Conservation (phyloP, 768 basidiomycete species). For the Tephrocybe rancida region DNA sequence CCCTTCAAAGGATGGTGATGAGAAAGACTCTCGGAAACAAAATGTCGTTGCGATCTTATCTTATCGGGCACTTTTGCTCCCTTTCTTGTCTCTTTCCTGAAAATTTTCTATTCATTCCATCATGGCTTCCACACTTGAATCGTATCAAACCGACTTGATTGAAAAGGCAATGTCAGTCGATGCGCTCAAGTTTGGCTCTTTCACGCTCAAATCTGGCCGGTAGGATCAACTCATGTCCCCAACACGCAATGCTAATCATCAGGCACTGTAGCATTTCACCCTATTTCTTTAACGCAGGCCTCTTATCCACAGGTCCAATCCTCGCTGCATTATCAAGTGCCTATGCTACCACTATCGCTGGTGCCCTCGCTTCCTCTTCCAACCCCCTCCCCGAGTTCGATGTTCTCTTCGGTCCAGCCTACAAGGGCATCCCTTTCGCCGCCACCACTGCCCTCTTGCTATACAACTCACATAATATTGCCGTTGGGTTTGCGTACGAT, state of each 20-base stretch:
- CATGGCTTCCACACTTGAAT: conserved; percentile 36
- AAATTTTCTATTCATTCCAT: conserved; percentile 8
- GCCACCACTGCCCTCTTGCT: conserved; percentile 81
- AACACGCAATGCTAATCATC: not conserved
- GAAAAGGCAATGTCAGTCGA: conserved; percentile 66
- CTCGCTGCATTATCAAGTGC: conserved; percentile 77
- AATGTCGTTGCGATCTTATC: too few relatives aligned
- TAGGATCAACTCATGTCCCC: conserved; percentile 36
- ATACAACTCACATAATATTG: conserved; percentile 58
- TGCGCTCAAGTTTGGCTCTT: conserved; percentile 88
- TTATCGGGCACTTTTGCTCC: too few relatives aligned
- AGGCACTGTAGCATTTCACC: conserved; percentile 70
- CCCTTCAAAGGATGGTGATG: too few relatives aligned
- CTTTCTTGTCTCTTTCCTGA: too few relatives aligned
- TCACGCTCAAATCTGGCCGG: conserved; percentile 95
- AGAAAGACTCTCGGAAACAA: too few relatives aligned
- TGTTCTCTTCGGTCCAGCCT: conserved; percentile 94
- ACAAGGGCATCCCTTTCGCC: conserved; percentile 95
- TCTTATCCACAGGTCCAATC: conserved; percentile 82
- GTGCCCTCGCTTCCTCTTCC: conserved; percentile 38
- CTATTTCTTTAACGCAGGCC: conserved; percentile 96
- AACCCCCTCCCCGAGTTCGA: conserved; percentile 57
- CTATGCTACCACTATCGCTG: conserved; percentile 79
- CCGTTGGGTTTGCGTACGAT: conserved; percentile 87
- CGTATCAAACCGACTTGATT: conserved; percentile 69